A percentile compares a stretch with the other conserved stretches of the same genome.
Evolutionary conservation across 2,329 filamentous ascomycete species (phyloP).

Genomic region (Claviceps maximensis): DNA sequence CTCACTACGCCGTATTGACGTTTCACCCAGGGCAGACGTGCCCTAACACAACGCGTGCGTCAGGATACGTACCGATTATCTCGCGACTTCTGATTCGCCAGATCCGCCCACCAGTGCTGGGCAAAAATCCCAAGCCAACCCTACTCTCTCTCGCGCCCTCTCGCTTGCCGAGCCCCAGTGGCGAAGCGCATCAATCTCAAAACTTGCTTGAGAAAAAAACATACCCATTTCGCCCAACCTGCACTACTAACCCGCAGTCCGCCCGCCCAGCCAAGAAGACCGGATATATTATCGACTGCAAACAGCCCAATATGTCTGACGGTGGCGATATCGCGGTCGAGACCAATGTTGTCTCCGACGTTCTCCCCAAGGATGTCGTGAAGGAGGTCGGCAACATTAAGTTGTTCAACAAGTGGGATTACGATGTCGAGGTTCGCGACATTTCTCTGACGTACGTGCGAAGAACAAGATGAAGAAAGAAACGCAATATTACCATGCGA

Average conservation of each 20-base stretch:
- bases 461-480: background rate
- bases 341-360: constrained; percentile 58
- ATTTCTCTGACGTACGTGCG: constrained; percentile 89
- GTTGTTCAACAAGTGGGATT: constrained; percentile 96
- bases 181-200: constrained; percentile 19
- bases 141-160: constrained; percentile 12
- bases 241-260: constrained; percentile 25
- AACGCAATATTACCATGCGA: background rate
- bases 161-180: constrained; percentile 3
- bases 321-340: constrained; percentile 88
- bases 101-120: constrained; percentile 18
- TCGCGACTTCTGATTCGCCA: constrained; percentile 22
- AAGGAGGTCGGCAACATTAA: constrained; percentile 84
- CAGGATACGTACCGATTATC: constrained; percentile 17
- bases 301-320: constrained; percentile 71
- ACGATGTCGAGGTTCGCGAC: constrained; percentile 99
- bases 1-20: background rate
- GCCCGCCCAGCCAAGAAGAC: constrained; percentile 22
- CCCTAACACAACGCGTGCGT: constrained; percentile 23
- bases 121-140: constrained; percentile 20
- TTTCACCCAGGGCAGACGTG: constrained; percentile 25
- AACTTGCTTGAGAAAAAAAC: constrained; percentile 18
- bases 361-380: constrained; percentile 87
- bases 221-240: constrained; percentile 25
- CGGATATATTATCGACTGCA: constrained; percentile 23